Percentiles rank a stretch among this genome's conserved stretches.
These are phyloP conservation scores for Lecanoromycetidae sp. DNA, from an alignment of 2,329 filamentous ascomycete genomes.

Conservation along the genomic window DNA sequence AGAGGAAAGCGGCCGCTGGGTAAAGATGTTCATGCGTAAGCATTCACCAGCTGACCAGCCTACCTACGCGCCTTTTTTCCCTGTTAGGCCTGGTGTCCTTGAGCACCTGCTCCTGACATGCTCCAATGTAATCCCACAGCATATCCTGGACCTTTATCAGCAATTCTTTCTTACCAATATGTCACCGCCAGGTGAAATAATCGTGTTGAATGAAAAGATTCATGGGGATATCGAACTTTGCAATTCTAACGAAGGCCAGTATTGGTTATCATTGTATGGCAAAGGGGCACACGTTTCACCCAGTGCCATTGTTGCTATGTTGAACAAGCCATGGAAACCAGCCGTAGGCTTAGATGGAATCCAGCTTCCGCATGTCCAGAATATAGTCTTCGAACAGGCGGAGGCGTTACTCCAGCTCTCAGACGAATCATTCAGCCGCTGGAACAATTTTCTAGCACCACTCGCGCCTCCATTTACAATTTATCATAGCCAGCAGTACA, in stretches of 20 bases:
- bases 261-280: neutral
- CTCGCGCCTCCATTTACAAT: neutral
- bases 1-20: neutral
- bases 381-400: neutral
- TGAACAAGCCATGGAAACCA: neutral
- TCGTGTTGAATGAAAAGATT: neutral
- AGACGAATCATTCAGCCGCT: neutral
- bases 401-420: neutral
- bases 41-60: neutral
- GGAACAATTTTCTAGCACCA: neutral
- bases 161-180: neutral
- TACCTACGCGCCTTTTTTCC: neutral
- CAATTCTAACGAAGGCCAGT: neutral
- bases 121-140: neutral
- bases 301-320: neutral
- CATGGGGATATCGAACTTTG: neutral
- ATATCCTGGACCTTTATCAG: neutral
- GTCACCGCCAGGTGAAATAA: neutral
- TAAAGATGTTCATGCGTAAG: neutral
- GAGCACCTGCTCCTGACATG: neutral
- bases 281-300: neutral
- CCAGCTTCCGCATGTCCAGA: neutral
- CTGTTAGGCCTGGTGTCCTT: neutral
- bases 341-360: neutral
- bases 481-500: neutral